A percentile compares a stretch with the other conserved stretches of the same genome.
Conservation (phyloP, 148 eudicot genomes). For the Bassia scoparia region DNA sequence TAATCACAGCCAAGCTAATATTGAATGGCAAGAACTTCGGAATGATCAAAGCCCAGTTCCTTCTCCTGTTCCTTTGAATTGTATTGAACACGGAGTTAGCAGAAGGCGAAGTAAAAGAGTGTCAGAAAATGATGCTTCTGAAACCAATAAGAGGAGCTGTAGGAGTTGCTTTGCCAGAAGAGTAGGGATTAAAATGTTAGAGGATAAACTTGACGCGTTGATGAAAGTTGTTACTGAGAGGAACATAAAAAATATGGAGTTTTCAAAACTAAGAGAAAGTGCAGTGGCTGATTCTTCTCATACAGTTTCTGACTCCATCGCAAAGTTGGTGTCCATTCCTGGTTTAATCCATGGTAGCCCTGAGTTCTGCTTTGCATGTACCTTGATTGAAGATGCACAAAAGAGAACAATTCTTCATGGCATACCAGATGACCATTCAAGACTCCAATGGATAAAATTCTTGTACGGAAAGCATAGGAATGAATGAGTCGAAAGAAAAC, state of each 20-base stretch:
- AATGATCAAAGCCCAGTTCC: slow-evolving; percentile 6
- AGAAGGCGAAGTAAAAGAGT: not conserved
- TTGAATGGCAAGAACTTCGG: not conserved
- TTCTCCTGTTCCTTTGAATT: slow-evolving; percentile 1
- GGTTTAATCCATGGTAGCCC: slow-evolving; percentile 8
- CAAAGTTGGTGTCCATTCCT: slow-evolving; percentile 6
- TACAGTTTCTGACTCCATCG: slow-evolving; percentile 1
- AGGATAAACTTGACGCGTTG: not conserved
- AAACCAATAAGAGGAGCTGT: slow-evolving; percentile 7
- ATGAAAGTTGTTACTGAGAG: not conserved
- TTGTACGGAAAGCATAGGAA: slow-evolving; percentile 1
- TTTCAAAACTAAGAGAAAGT: not conserved
- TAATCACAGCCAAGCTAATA: not conserved
- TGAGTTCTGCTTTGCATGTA: slow-evolving; percentile 15
- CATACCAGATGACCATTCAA: slow-evolving; percentile 10
- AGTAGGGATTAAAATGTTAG: not conserved
- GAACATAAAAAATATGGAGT: not conserved
- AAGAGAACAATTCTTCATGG: slow-evolving; percentile 13
- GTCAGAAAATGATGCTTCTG: not conserved
- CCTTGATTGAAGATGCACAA: slow-evolving; percentile 12
- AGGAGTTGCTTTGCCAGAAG: not conserved
- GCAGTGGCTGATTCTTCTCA: not conserved
- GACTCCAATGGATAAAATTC: slow-evolving; percentile 9
- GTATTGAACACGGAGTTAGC: not conserved
- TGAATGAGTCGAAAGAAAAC: not conserved